Evolutionary conservation across 257 asterid species (phyloP).

Genomic region (Catharanthus roseus): DNA sequence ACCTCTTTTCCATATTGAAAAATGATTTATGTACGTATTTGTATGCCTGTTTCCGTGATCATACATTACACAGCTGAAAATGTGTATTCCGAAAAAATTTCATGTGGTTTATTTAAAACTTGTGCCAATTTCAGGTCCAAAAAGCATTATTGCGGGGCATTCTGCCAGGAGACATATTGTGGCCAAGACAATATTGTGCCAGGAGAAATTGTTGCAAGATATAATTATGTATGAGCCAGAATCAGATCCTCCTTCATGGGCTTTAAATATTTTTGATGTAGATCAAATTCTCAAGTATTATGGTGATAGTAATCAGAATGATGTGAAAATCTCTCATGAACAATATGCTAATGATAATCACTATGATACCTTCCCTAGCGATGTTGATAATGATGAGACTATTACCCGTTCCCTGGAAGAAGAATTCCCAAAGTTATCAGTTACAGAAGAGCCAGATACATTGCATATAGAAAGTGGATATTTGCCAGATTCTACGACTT

Average conservation of each 20-base stretch:
- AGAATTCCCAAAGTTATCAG: conserved; percentile 52
- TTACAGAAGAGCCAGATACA: conserved; percentile 50
- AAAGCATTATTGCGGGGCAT: not conserved
- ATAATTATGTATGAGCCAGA: conserved; percentile 58
- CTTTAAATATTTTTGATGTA: conserved; percentile 40
- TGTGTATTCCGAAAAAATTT: not conserved
- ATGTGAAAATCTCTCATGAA: conserved; percentile 59
- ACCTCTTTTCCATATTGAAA: not conserved
- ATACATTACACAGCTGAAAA: not conserved
- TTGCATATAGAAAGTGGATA: conserved; percentile 39
- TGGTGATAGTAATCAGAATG: conserved; percentile 66
- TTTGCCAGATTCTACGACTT: conserved; percentile 34
- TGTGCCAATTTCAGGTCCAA: conserved; percentile 12
- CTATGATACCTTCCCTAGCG: conserved; percentile 24
- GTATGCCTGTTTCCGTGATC: not conserved
- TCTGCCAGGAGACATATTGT: conserved; percentile 11
- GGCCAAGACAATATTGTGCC: conserved; percentile 13
- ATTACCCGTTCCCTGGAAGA: conserved; percentile 55
- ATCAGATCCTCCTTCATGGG: conserved; percentile 62
- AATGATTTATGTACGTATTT: not conserved
- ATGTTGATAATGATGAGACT: conserved; percentile 49
- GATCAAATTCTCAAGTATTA: conserved; percentile 68
- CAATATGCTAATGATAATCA: conserved; percentile 46
- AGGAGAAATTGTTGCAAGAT: conserved; percentile 18
- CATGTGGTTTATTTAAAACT: not conserved